Evolutionary conservation across 2,329 filamentous ascomycete species (phyloP).

Genomic region (Triangularia verruculosa): DNA sequence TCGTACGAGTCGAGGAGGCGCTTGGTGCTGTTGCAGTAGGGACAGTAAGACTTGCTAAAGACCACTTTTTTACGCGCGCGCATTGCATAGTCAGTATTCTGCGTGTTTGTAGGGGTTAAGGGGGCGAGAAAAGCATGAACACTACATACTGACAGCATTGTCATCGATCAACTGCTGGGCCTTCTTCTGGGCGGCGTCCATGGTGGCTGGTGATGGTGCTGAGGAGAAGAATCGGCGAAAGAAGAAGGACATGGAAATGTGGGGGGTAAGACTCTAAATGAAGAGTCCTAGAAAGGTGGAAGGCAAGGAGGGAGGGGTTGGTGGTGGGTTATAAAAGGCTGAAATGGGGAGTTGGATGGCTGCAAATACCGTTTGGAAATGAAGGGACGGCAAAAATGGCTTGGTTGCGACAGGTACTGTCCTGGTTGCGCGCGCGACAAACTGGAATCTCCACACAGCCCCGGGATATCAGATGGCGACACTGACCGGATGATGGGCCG

Average conservation of each 20-base stretch:
- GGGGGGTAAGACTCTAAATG: background rate
- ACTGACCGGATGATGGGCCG: background rate
- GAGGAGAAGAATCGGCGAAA: constrained; percentile 68
- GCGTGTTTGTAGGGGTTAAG: background rate
- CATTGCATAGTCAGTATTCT: background rate
- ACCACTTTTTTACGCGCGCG: constrained; percentile 56
- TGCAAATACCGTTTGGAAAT: background rate
- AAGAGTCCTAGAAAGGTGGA: background rate
- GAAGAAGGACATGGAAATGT: constrained; percentile 55
- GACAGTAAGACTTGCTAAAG: constrained; percentile 97
- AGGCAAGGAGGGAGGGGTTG: background rate
- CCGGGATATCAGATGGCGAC: constrained; percentile 1
- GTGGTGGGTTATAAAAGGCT: background rate
- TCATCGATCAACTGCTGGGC: constrained; percentile 84
- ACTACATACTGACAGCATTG: constrained; percentile 71
- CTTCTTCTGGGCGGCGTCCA: constrained; percentile 81
- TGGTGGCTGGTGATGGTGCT: constrained; percentile 60
- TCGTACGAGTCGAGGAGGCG: constrained; percentile 63
- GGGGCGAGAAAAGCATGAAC: background rate
- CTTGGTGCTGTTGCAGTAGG: constrained; percentile 84
- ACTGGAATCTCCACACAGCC: background rate
- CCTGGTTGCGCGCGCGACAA: background rate
- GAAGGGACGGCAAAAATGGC: background rate
- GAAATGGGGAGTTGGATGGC: background rate
- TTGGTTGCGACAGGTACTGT: background rate